These are phyloP conservation scores for Chaetomiaceae sp. DNA, from an alignment of 2,329 filamentous ascomycete genomes.

Conservation along the genomic window DNA sequence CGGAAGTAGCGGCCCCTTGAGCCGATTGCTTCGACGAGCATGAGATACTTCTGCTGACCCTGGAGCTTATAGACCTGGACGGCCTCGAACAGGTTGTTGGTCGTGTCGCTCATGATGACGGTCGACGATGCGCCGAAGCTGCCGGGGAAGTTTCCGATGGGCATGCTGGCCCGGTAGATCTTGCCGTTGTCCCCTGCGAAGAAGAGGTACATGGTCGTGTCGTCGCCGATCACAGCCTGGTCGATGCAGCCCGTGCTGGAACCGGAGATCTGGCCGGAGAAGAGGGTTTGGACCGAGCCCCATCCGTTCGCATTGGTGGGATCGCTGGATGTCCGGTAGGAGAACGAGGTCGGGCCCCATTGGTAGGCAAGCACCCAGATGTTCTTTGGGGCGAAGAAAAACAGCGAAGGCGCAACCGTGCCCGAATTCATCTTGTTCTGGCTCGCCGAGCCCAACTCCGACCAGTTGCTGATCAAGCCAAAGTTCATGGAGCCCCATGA, in stretches of 20 bases:
- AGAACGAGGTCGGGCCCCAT: slow-evolving; percentile 57
- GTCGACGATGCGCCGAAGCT: slow-evolving; percentile 51
- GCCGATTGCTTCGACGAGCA: slow-evolving; percentile 63
- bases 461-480: slow-evolving; percentile 49
- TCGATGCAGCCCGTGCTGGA: slow-evolving; percentile 56
- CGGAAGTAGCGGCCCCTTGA: slow-evolving; percentile 59
- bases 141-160: slow-evolving; percentile 57
- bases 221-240: slow-evolving; percentile 60
- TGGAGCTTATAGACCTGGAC: slow-evolving; percentile 61
- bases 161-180: slow-evolving; percentile 61
- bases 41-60: slow-evolving; percentile 55
- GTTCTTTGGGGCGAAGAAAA: slow-evolving; percentile 58
- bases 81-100: slow-evolving; percentile 59
- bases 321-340: slow-evolving; percentile 55
- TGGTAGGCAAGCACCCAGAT: slow-evolving; percentile 64
- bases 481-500: slow-evolving; percentile 58
- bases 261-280: slow-evolving; percentile 48
- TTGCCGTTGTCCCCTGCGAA: slow-evolving; percentile 63
- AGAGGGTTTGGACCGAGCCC: slow-evolving; percentile 51
- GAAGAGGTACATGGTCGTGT: slow-evolving; percentile 61
- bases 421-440: slow-evolving; percentile 48
- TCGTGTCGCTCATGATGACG: slow-evolving; percentile 49
- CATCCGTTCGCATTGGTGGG: slow-evolving; percentile 55
- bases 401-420: slow-evolving; percentile 57
- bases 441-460: slow-evolving; percentile 44